Evolutionary conservation across 805 yeast genomes (phyloP).

Genomic region (Barnettozyma salicaria): DNA sequence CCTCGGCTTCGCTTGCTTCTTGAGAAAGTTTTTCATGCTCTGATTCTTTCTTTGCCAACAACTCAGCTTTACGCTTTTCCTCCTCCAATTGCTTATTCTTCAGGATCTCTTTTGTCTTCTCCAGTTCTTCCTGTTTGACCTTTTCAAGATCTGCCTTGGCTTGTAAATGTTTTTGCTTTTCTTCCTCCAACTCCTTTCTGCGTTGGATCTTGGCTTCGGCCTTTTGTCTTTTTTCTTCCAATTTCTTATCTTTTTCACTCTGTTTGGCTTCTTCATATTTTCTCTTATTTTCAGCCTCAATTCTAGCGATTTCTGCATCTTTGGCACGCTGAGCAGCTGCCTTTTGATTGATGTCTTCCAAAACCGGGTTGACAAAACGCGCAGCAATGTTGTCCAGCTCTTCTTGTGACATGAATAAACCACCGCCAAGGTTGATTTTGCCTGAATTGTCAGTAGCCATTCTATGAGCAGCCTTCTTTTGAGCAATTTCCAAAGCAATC

Average conservation of each 20-base stretch:
- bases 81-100: slow-evolving; percentile 28
- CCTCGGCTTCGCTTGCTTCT: slow-evolving; percentile 36
- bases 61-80: slow-evolving; percentile 21
- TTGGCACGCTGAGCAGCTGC: slow-evolving; percentile 62
- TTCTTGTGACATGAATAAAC: slow-evolving; percentile 63
- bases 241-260: slow-evolving; percentile 33
- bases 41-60: slow-evolving; percentile 28
- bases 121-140: slow-evolving; percentile 32
- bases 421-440: slow-evolving; percentile 81
- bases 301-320: slow-evolving; percentile 40
- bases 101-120: slow-evolving; percentile 33
- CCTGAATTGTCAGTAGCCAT: slow-evolving; percentile 34
- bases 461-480: slow-evolving; percentile 56
- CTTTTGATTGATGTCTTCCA: slow-evolving; percentile 62
- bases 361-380: slow-evolving; percentile 75
- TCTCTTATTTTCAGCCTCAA: slow-evolving; percentile 32
- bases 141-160: slow-evolving; percentile 24
- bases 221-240: slow-evolving; percentile 35
- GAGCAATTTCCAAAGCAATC: slow-evolving; percentile 73
- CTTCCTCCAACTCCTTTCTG: slow-evolving; percentile 31
- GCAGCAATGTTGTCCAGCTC: slow-evolving; percentile 80
- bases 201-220: slow-evolving; percentile 30
- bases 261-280: slow-evolving; percentile 37
- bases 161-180: slow-evolving; percentile 29
- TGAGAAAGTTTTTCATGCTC: slow-evolving; percentile 20